These are phyloP conservation scores for Thielaviopsis euricoi DNA, from an alignment of 2,329 filamentous ascomycete genomes.

Conservation along the genomic window DNA sequence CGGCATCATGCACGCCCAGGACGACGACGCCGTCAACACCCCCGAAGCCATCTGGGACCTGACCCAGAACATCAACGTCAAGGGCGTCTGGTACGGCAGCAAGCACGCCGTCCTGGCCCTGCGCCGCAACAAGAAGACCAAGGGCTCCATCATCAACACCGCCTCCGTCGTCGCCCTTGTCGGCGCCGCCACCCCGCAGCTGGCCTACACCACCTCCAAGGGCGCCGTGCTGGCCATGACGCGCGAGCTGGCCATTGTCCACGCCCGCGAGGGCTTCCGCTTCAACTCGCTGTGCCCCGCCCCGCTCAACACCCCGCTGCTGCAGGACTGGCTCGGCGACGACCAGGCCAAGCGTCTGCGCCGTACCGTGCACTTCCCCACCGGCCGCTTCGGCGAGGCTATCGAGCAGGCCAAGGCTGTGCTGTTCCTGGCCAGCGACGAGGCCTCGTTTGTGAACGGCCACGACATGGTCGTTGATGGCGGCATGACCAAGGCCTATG, in stretches of 20 bases:
- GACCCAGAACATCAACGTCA: constrained; percentile 88
- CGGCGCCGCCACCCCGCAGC: constrained; percentile 71
- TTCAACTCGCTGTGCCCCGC: constrained; percentile 88
- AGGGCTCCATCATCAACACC: constrained; percentile 79
- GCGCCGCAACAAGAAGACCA: constrained; percentile 62
- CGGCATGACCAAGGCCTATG: constrained; percentile 43
- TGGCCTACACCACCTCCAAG: constrained; percentile 89
- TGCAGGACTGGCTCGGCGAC: constrained; percentile 63
- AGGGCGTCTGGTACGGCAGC: constrained; percentile 92
- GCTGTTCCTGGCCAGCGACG: constrained; percentile 57
- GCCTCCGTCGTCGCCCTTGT: constrained; percentile 78
- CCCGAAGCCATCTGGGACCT: constrained; percentile 87
- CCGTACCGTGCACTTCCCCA: constrained; percentile 61
- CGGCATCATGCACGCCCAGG: constrained; percentile 83
- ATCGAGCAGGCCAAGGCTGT: constrained; percentile 64
- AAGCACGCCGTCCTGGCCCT: constrained; percentile 77
- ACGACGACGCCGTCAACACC: constrained; percentile 66
- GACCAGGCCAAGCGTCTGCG: constrained; percentile 52
- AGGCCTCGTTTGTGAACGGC: constrained; percentile 59
- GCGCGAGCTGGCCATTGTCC: constrained; percentile 77
- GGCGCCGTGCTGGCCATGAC: constrained; percentile 83
- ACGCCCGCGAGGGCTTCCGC: constrained; percentile 72
- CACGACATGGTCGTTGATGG: constrained; percentile 56
- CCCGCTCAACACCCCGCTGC: constrained; percentile 70
- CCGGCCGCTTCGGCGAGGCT: constrained; percentile 58